Percentiles rank a stretch among this genome's conserved stretches.
Conservation (phyloP, 176 grass and related monocot species). For the Puya raimondii region DNA sequence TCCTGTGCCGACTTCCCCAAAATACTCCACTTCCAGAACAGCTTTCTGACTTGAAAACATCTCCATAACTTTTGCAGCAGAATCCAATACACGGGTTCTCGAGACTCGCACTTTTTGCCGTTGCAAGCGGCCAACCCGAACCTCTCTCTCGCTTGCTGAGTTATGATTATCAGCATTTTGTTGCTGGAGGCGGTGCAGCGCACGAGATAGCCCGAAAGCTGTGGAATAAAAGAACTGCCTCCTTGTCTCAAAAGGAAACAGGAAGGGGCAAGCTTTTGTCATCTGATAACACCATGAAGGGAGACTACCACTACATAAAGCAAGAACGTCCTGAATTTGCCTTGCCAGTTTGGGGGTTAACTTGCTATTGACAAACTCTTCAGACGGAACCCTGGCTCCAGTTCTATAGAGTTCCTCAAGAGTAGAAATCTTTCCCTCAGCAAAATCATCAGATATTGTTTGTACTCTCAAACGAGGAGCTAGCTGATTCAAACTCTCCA, state of each 20-base stretch:
- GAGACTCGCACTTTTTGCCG: constrained; percentile 91
- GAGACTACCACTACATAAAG: constrained; percentile 78
- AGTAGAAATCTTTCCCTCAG: constrained; percentile 36
- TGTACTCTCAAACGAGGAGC: constrained; percentile 51
- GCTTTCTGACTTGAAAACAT: constrained; percentile 80
- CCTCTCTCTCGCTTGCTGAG: constrained; percentile 59
- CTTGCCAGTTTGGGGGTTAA: constrained; percentile 78
- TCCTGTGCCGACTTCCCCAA: constrained; percentile 90
- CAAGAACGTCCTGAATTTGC: constrained; percentile 88
- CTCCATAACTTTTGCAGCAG: constrained; percentile 90
- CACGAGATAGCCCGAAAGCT: constrained; percentile 80
- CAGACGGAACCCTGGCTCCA: constrained; percentile 36
- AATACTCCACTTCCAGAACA: constrained; percentile 94
- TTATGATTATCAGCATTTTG: constrained; percentile 54
- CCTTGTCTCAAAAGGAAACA: constrained; percentile 85
- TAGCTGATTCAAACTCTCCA: constrained; percentile 73
- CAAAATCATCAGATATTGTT: constrained; percentile 53
- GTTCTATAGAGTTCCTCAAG: constrained; percentile 35
- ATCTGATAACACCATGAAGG: constrained; percentile 88
- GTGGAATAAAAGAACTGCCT: constrained; percentile 86
- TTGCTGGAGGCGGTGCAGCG: constrained; percentile 83
- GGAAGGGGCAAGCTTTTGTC: constrained; percentile 75
- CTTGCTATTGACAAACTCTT: constrained; percentile 81
- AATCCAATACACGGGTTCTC: constrained; percentile 76
- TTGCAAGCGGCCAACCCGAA: constrained; percentile 58